These are phyloP conservation scores for Aspergillus versicolor DNA, from an alignment of 2,329 filamentous ascomycete species.

Conservation along the genomic window DNA sequence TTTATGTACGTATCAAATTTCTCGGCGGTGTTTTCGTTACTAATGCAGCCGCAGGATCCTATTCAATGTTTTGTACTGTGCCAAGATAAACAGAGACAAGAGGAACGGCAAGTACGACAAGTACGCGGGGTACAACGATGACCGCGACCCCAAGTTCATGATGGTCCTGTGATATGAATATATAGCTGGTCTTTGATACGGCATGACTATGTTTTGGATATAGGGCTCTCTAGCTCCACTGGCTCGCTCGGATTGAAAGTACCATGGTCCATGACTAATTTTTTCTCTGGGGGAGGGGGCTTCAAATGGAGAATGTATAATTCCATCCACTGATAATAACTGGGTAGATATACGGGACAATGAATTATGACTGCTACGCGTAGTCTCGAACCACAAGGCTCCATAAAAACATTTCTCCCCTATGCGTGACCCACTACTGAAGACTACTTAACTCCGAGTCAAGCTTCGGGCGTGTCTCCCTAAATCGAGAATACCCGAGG, in stretches of 20 bases:
- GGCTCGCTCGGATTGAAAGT: neutral
- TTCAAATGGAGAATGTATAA: neutral
- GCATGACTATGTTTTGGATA: neutral
- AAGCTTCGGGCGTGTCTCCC: neutral
- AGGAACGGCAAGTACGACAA: slow-evolving; percentile 57
- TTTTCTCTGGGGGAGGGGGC: neutral
- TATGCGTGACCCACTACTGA: too few species aligned
- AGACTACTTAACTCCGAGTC: neutral
- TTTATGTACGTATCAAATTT: slow-evolving; percentile 54
- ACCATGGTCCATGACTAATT: neutral
- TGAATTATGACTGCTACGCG: neutral
- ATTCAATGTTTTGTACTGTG: slow-evolving; percentile 61
- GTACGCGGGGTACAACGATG: slow-evolving; percentile 59
- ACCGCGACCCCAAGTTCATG: slow-evolving; percentile 62
- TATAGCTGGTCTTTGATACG: slow-evolving; percentile 30
- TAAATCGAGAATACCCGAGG: neutral
- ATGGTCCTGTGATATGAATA: slow-evolving; percentile 48
- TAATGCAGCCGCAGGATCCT: slow-evolving; percentile 48
- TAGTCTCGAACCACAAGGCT: too few species aligned
- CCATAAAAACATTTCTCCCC: too few species aligned
- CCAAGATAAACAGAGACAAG: slow-evolving; percentile 65
- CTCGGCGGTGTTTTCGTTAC: slow-evolving; percentile 15
- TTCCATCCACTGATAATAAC: neutral
- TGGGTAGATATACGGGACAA: neutral
- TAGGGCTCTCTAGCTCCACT: neutral